These are phyloP conservation scores for Diatrype stigma DNA, from an alignment of 2,329 filamentous ascomycete species.

Conservation along the genomic window DNA sequence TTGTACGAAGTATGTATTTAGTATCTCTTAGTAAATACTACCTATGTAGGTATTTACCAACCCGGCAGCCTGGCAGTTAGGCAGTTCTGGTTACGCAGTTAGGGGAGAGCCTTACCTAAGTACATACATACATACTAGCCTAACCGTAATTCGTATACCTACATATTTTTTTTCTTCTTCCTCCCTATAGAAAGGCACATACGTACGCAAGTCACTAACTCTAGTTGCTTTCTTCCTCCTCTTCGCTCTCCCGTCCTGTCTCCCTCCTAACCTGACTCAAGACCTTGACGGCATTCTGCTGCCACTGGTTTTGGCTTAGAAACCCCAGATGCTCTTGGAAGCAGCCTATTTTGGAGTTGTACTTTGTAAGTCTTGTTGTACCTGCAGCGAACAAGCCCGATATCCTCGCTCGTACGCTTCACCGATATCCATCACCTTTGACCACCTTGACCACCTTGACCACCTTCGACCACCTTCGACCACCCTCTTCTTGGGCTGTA, in stretches of 20 bases:
- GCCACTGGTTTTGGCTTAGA: conserved; percentile 19
- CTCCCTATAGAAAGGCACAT: neutral
- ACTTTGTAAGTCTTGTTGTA: conserved; percentile 14
- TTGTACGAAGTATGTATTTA: no score
- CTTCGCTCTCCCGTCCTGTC: conserved; percentile 6
- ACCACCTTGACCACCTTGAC: no score
- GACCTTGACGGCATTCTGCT: conserved; percentile 16
- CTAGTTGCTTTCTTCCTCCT: conserved; percentile 6
- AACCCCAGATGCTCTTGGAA: conserved; percentile 6
- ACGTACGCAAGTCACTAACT: neutral
- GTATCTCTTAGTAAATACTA: no score
- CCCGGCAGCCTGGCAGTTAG: no score
- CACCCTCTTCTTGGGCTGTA: no score
- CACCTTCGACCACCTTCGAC: no score
- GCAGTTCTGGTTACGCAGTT: no score
- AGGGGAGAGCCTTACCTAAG: no score
- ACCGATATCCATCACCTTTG: no score
- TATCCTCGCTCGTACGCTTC: neutral
- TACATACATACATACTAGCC: neutral
- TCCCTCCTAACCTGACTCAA: conserved; percentile 8
- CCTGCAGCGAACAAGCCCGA: neutral
- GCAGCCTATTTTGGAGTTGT: conserved; percentile 16
- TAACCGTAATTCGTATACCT: neutral
- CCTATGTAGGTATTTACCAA: no score
- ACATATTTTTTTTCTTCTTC: neutral